phyloP scores from a whole-genome alignment of 1,139 yeast species.

The Blastobotrys ciferrii region DNA sequence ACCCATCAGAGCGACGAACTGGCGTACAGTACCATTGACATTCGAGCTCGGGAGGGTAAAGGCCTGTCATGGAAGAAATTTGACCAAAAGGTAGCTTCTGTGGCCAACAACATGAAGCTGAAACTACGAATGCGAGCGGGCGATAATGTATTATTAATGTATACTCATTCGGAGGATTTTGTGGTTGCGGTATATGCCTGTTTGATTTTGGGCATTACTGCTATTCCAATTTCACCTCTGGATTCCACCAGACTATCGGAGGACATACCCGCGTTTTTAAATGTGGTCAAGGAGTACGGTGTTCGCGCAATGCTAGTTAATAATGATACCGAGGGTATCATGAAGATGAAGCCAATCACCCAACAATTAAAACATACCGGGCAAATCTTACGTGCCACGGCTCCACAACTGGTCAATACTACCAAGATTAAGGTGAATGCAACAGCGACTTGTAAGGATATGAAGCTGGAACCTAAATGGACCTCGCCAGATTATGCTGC shows the following conservation, averaged over 20 bases:
- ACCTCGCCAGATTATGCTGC: slow-evolving; percentile 41
- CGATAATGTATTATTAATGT: slow-evolving; percentile 73
- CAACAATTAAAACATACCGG: slow-evolving; percentile 60
- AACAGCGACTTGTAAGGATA: slow-evolving; percentile 46
- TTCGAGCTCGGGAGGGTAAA: slow-evolving; percentile 47
- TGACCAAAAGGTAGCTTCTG: slow-evolving; percentile 72
- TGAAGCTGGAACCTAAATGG: slow-evolving; percentile 32
- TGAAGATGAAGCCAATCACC: slow-evolving; percentile 68
- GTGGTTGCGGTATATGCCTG: slow-evolving; percentile 85
- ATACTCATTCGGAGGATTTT: slow-evolving; percentile 84
- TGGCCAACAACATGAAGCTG: slow-evolving; percentile 55
- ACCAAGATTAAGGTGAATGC: slow-evolving; percentile 60
- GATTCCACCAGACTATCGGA: slow-evolving; percentile 69
- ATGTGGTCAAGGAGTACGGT: slow-evolving; percentile 65
- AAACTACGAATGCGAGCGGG: slow-evolving; percentile 59
- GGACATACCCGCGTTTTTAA: slow-evolving; percentile 68
- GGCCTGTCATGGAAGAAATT: slow-evolving; percentile 81
- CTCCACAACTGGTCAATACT: slow-evolving; percentile 66
- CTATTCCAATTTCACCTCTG: slow-evolving; percentile 77
- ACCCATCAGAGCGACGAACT: slow-evolving; percentile 71
- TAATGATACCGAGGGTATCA: slow-evolving; percentile 62
- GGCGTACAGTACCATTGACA: slow-evolving; percentile 66
- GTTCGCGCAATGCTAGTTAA: slow-evolving; percentile 75
- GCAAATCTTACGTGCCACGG: slow-evolving; percentile 40
- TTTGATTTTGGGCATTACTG: slow-evolving; percentile 72